Evolutionary conservation across 2,329 filamentous ascomycete species (phyloP).

Genomic region (Cladosporium sp.): DNA sequence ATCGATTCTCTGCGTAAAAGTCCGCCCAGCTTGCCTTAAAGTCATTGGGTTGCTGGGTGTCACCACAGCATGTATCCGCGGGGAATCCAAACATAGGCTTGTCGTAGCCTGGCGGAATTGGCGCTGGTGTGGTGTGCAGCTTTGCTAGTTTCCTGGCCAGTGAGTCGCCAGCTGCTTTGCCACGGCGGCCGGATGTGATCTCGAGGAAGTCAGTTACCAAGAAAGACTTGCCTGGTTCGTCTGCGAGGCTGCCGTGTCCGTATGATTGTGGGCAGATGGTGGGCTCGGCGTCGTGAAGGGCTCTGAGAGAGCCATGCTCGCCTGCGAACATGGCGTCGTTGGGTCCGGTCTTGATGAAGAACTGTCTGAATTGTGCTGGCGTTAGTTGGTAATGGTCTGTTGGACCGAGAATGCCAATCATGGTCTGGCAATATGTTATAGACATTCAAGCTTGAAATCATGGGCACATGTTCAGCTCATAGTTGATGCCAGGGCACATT

Average conservation of each 20-base stretch:
- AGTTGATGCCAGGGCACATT: not conserved
- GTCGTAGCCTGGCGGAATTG: constrained; percentile 59
- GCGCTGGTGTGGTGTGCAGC: constrained; percentile 75
- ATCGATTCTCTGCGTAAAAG: constrained; percentile 77
- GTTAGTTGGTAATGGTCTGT: not conserved
- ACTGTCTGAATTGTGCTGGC: constrained; percentile 40
- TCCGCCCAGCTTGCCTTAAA: constrained; percentile 76
- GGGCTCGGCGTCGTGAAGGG: constrained; percentile 71
- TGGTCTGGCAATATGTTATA: not conserved
- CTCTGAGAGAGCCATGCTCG: constrained; percentile 81
- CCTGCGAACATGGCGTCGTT: constrained; percentile 68
- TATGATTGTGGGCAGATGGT: constrained; percentile 74
- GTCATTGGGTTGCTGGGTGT: constrained; percentile 77
- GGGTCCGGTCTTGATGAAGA: constrained; percentile 69
- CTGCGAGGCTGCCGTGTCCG: constrained; percentile 64
- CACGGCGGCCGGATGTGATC: constrained; percentile 47
- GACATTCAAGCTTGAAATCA: not conserved
- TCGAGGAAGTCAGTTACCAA: constrained; percentile 80
- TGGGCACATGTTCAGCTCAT: not conserved
- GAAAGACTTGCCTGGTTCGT: constrained; percentile 51
- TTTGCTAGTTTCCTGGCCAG: constrained; percentile 76
- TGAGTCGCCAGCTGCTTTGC: constrained; percentile 27
- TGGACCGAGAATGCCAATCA: not conserved
- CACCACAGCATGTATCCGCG: constrained; percentile 80
- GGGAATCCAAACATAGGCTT: constrained; percentile 78